Base-by-base conservation (phyloP, 2,329 filamentous ascomycete species). In the Plenodomus lindquistii region DNA sequence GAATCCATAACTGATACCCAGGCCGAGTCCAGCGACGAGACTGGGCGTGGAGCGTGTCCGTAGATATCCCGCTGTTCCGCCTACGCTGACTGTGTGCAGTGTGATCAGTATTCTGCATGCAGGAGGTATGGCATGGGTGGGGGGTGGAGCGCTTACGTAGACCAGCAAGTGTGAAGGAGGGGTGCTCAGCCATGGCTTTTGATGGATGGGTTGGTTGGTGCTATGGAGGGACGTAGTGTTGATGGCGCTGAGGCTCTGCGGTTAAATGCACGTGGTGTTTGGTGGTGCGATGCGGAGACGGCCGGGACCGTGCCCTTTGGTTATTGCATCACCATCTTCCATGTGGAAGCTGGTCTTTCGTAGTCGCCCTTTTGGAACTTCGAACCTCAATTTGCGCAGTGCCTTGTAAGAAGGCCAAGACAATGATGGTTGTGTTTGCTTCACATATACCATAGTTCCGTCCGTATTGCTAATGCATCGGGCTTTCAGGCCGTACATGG, bases 101-200 rank as follows among this genome's bases (percentile, higher is more conserved):
- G n/a, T n/a, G n/a, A n/a, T n/a, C n/a, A n/a, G n/a, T n/a, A n/a
- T n/a, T n/a, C n/a, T n/a, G n/a, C n/a, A n/a, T n/a, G n/a, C n/a
- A n/a, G n/a, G n/a, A n/a, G n/a, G n/a, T n/a, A n/a, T n/a, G n/a
- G n/a, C 1, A 10, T 4, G 29, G 21, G 13, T 11, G 13, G 22
- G 5, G 31, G 18, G 8, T 36, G 29, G 7, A 15, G 17, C 21
- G 37, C 61, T 55, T 57, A 66, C 63, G 42, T 13, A 66, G 57
- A 18, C 60, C 63, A 20, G 63, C 62, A 16, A 66, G 57, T 4
- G 63, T 65, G 37, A 66, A 66, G 8, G 63, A 66, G 2, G 63
- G 63, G 40, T 66, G 63, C 37, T 66, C 62, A 18, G 63, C 63
- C 63, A 66, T 66, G 15, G 21, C 46, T 17, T 24, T 43, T 40